Evolutionary conservation across 2,329 filamentous ascomycete species (phyloP).

Genomic region (Trichoderma sp.): DNA sequence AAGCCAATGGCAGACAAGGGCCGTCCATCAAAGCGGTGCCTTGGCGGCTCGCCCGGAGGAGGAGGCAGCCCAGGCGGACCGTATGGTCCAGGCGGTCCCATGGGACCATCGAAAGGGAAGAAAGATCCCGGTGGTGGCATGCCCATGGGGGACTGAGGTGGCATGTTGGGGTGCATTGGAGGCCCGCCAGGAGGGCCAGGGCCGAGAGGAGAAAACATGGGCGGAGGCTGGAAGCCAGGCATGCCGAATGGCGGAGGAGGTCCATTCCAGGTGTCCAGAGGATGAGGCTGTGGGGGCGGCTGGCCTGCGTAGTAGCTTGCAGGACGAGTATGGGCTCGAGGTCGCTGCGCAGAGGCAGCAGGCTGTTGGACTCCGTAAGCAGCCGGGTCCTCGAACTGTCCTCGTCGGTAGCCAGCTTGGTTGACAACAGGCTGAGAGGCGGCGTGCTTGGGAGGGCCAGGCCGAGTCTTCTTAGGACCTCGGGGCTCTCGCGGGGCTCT

Average conservation of each 20-base stretch:
- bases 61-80: constrained; percentile 25
- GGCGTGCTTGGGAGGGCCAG: constrained; percentile 37
- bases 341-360: constrained; percentile 36
- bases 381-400: constrained; percentile 40
- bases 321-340: constrained; percentile 39
- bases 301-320: constrained; percentile 43
- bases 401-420: constrained; percentile 36
- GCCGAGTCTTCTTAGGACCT: constrained; percentile 34
- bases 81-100: constrained; percentile 25
- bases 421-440: constrained; percentile 39
- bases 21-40: constrained; percentile 39
- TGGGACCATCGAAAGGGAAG: constrained; percentile 37
- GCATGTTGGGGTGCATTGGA: constrained; percentile 33
- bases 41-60: constrained; percentile 37
- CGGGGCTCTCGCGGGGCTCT: constrained; percentile 32
- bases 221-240: constrained; percentile 39
- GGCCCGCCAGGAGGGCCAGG: constrained; percentile 18
- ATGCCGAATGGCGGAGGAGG: constrained; percentile 32
- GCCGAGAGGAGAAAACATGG: constrained; percentile 28
- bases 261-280: constrained; percentile 35
- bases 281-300: constrained; percentile 31
- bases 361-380: constrained; percentile 42
- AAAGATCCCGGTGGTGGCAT: constrained; percentile 31
- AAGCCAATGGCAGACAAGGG: constrained; percentile 46
- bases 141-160: constrained; percentile 35